Evolutionary conservation across 257 asterid species (phyloP), one percentile per base, ranked within the genome.

Genomic region (Verbascum thapsus): DNA sequence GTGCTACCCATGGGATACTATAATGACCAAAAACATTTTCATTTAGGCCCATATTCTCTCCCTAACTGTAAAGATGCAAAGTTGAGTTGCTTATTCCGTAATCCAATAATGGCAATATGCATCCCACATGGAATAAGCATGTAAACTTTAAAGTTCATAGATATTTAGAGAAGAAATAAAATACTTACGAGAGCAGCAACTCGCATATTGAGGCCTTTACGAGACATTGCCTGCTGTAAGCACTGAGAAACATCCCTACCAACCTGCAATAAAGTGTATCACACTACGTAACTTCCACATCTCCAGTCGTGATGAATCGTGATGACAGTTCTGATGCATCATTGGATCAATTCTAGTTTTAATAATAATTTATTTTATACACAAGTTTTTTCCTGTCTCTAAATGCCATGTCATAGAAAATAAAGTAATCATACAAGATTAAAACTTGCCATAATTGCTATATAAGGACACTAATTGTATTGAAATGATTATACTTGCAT

Each of bases 101-200:
- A 45, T 32, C 43, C 40, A 54, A 26, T 38, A 63, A 10, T 50
- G 44, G 5, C 12, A 56, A 26, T 13, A 13, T 20, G 23, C 23
- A 19, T 48, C 41, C 19, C 37, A 62, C 8, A 26, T 38, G 9
- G 2, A 26, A 61, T 49, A 52, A 26, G 10, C 18, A 4, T 26
- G 63, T 32, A 18, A 39, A 61, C 50, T 35, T 26, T 34, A 41
- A 7, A 10, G 3, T 8, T 30, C 12, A 20, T 8, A 47, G 52
- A 43, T 12, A 56, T 16, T 26, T 26, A 42, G 30, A 22, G 37
- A 53, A 50, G 5, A 11, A 42, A 19, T 18, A 52, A 16, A 56
- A n/a, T 53, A 19, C 87, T 77, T 73, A 81, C 87, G 52, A 81
- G 77, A 47, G 79, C 87, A 61, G 79, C 67, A 26, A 81, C 87